phyloP scores from a whole-genome alignment of 2,329 filamentous ascomycete genomes.

The Tolypocladium pustulatum region DNA sequence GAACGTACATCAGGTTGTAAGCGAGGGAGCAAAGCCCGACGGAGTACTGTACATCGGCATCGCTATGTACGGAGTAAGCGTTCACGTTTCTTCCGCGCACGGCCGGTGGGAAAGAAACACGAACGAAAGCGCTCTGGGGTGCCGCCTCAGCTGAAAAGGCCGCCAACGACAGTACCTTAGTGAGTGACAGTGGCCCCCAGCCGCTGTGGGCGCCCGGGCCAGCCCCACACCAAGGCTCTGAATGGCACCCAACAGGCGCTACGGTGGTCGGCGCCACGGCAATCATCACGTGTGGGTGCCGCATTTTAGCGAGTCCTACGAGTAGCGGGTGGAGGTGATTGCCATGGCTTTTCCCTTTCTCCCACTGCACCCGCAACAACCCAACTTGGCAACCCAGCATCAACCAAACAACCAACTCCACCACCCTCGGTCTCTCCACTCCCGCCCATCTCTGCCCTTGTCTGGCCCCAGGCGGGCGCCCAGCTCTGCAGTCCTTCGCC shows the following conservation, averaged over 20 bases:
- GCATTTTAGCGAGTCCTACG: neutral
- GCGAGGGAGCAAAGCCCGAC: too few relatives aligned
- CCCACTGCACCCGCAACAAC: neutral
- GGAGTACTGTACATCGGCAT: too few relatives aligned
- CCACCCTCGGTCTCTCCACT: neutral
- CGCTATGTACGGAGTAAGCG: too few relatives aligned
- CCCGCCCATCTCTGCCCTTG: neutral
- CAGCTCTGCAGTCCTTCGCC: neutral
- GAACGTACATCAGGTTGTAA: too few relatives aligned
- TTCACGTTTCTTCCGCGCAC: neutral
- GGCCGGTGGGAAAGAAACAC: neutral
- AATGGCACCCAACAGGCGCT: neutral
- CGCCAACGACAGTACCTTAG: neutral
- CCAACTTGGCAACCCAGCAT: neutral
- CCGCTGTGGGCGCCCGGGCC: neutral
- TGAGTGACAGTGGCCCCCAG: neutral
- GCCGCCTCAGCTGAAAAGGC: neutral
- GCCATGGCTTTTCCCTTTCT: neutral
- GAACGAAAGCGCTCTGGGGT: neutral
- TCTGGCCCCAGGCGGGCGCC: constrained; percentile 5
- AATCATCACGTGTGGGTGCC: neutral
- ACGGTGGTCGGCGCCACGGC: neutral
- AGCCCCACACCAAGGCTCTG: neutral
- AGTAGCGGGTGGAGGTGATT: neutral
- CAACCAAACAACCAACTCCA: neutral